Evolutionary conservation across 2,329 filamentous ascomycete species (phyloP), one percentile per base, ranked within the genome.

Genomic region (Zymoseptoria brevis): DNA sequence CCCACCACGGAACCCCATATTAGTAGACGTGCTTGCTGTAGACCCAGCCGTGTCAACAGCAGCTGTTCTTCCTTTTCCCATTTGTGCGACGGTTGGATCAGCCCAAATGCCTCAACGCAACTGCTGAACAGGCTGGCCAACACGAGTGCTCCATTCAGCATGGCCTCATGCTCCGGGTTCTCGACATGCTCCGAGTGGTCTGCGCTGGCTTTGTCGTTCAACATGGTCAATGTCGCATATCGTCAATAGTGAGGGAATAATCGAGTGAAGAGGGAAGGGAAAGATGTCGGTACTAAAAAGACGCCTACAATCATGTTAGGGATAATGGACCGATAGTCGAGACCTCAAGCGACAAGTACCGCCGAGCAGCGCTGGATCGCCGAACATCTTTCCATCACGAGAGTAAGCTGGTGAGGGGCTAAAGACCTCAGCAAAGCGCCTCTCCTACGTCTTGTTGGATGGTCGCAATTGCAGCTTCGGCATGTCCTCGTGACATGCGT

Each of bases 1-100:
- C 77, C 77, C 9, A 79, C 71, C 4, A 74, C 74, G 64, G 78
- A 75, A n/a, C 77, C 77, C 71, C 77, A 79, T 60, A 78, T 78
- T 57, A 80, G 69, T 52, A 80, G 71, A 24, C 77, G 71, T 45
- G 76, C 76, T 65, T 80, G 77, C 63, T 79, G 75, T 22, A 80
- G 71, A 56, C 77, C 77, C 5, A 79, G 68, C 56, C 74, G 73
- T 3, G 74, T 70, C 26, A 79, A 71, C 21, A 75, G 71, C 21
- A 77, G 71, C 61, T 76, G 76, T 62, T 80, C 76, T 13, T 71
- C 69, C 59, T 72, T 74, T 49, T 76, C 72, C 64, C 73, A 74
- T 59, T 76, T 72, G 53, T 75, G 75, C 53, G 70, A 68, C 0
- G 76, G 74, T 57, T 77, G 74, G 57, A 80, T 75, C 24, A 76